These are phyloP conservation scores for Microbotryum silenes-acaulis DNA, from an alignment of 1,284 basidiomycete genomes.

Conservation along the genomic window DNA sequence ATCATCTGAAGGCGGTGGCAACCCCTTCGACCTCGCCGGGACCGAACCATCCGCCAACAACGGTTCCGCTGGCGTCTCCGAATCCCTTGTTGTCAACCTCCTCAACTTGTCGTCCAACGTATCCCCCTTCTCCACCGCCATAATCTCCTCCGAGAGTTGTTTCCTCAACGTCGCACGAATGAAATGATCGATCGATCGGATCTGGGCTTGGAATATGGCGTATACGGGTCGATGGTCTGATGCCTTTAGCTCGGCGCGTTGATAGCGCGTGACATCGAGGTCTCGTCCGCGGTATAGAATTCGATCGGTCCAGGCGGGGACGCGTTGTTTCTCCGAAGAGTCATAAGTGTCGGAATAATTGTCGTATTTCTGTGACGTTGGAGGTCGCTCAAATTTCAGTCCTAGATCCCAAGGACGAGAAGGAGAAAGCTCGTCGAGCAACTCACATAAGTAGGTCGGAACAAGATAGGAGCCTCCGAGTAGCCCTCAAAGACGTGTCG, in stretches of 20 bases:
- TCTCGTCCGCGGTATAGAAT: slow-evolving; percentile 69
- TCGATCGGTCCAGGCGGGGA: slow-evolving; percentile 98
- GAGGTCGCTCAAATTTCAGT: no score
- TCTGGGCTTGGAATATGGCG: slow-evolving; percentile 66
- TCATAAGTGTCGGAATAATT: slow-evolving; percentile 72
- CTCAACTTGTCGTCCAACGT: slow-evolving; percentile 15
- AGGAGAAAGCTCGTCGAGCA: neutral
- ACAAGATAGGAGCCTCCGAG: slow-evolving; percentile 77
- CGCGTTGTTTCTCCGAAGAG: slow-evolving; percentile 88
- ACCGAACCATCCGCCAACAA: slow-evolving; percentile 3
- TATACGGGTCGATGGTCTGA: slow-evolving; percentile 96
- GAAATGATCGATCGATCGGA: slow-evolving; percentile 66
- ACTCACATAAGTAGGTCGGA: slow-evolving; percentile 61
- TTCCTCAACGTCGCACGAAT: slow-evolving; percentile 65
- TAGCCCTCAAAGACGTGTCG: slow-evolving; percentile 72
- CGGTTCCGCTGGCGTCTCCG: no score
- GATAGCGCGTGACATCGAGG: slow-evolving; percentile 41
- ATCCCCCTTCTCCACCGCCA: slow-evolving; percentile 40
- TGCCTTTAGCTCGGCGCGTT: slow-evolving; percentile 66
- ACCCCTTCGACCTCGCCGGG: slow-evolving; percentile 40
- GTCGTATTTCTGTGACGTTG: slow-evolving; percentile 34
- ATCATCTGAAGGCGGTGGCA: slow-evolving; percentile 70
- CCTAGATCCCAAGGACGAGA: neutral
- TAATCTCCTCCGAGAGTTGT: slow-evolving; percentile 42
- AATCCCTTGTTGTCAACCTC: slow-evolving; percentile 36